Percentiles rank a stretch among this genome's conserved stretches.
Evolutionary conservation across 2,329 filamentous ascomycete genomes (phyloP).

Genomic region (Colletotrichum lindemuthianum): DNA sequence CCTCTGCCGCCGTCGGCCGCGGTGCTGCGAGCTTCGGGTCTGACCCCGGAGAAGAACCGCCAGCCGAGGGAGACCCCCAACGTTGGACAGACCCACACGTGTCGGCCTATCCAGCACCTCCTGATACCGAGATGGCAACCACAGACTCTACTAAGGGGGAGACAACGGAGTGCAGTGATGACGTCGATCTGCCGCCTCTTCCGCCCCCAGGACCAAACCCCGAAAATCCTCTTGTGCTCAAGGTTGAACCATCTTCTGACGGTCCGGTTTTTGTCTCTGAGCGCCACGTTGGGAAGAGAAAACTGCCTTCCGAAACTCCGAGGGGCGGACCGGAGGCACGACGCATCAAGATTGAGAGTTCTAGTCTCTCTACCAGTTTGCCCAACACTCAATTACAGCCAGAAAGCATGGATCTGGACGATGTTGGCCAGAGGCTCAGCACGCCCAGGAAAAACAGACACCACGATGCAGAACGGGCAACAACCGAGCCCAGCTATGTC

Average conservation of each 20-base stretch:
- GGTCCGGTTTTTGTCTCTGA: constrained; percentile 61
- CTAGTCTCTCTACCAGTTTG: constrained; percentile 41
- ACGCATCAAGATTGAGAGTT: constrained; percentile 57
- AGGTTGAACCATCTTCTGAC: constrained; percentile 65
- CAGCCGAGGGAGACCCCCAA: too few species aligned
- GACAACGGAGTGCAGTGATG: constrained; percentile 18
- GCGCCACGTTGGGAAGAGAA: constrained; percentile 59
- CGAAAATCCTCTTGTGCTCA: constrained; percentile 44
- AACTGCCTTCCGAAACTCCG: constrained; percentile 38
- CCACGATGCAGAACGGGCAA: constrained; percentile 5
- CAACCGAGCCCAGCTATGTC: constrained; percentile 15
- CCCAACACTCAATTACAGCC: constrained; percentile 44
- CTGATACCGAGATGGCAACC: not conserved
- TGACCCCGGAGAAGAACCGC: constrained; percentile 13
- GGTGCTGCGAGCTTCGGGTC: constrained; percentile 27
- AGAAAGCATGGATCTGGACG: constrained; percentile 71
- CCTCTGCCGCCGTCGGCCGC: too few species aligned
- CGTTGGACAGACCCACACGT: too few species aligned
- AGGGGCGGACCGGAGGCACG: constrained; percentile 39
- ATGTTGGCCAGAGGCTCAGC: constrained; percentile 53
- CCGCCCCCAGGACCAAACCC: constrained; percentile 16
- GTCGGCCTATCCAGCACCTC: too few species aligned
- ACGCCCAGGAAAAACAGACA: constrained; percentile 52
- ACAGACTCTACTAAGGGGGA: constrained; percentile 11
- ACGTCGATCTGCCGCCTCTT: constrained; percentile 16